Conservation (phyloP, 345 rosid species). For the Brassica incana region DNA sequence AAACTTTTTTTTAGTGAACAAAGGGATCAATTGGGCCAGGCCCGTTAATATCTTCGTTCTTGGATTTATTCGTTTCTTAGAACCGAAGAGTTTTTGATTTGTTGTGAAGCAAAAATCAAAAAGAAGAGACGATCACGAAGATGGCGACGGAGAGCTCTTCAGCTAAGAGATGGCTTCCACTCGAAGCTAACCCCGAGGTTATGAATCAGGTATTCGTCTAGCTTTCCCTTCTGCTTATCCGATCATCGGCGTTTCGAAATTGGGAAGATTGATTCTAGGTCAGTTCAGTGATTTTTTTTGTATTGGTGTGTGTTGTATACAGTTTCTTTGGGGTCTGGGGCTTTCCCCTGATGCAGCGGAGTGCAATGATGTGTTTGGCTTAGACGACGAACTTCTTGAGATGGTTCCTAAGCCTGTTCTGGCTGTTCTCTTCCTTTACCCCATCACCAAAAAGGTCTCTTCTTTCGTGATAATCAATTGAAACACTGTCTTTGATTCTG, state of each 20-base stretch:
- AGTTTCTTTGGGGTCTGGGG: conserved; percentile 94
- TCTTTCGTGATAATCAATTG: not conserved
- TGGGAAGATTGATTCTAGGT: not conserved
- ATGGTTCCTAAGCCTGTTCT: conserved; percentile 92
- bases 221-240: not conserved
- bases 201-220: conserved; percentile 75
- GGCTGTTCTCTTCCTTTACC: conserved; percentile 90
- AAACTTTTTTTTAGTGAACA: not conserved
- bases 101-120: conserved; percentile 6
- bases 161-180: conserved; percentile 94
- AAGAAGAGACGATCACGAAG: conserved; percentile 22
- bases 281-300: not conserved
- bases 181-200: conserved; percentile 95
- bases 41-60: not conserved
- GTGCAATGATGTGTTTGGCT: conserved; percentile 86
- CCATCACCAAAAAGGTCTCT: conserved; percentile 71
- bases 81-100: conserved; percentile 6
- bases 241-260: conserved; percentile 15
- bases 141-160: conserved; percentile 70
- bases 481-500: not conserved
- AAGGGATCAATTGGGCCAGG: not conserved
- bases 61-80: conserved; percentile 5
- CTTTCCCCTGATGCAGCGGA: conserved; percentile 64
- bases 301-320: conserved; percentile 20
- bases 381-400: conserved; percentile 79